Base-by-base conservation (phyloP, 148 eudicot species). In the Hydrangea macrophylla region DNA sequence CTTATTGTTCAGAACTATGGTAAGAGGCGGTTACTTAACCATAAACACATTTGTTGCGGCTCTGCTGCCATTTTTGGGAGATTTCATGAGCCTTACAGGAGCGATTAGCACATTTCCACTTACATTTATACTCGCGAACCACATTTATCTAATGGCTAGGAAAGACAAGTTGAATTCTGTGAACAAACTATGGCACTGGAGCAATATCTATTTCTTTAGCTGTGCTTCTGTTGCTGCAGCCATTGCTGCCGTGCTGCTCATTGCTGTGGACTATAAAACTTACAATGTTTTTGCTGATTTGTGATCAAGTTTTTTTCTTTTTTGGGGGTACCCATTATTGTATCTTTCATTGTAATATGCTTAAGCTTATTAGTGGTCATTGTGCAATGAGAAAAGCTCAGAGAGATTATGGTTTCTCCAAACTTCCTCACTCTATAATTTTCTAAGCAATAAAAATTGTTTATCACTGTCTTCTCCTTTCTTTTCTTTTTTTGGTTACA, bases 31-130 rank as follows among this genome's bases (percentile, higher is more conserved):
- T 39, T 95, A 91, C 78, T 53, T 95, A 32, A 74, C 79, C 6
- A 1, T 91, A 6, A 91, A 83, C 74, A 85, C 99, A 3, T 78
- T 91, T 1, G 80, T 95, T 7, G 70, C 99, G 6, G 99, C 99
- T 8, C 69, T 85, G 15, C 64, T 95, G 62, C 99, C 99, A 2
- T 95, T 95, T 70, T 76, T 95, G 12, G 99, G 97, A 9, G 97
- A 95, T 72, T 95, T 95, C 80, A 91, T 89, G 97, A 95, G 92
- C 79, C 88, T 95, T 27, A 85, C 97, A 0, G 99, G 99, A 33
- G 96, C 99, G 17, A 69, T 95, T 56, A 91, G 97, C 83, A 91
- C 96, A 0, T 84, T 95, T 68, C 99, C 99, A 2, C 87, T 91
- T 17, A 95, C 99, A 2, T 95, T 94, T 57, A 85, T 88, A 53